phyloP scores from a whole-genome alignment of 2,329 filamentous ascomycete species.

The Colletotrichum higginsianum region DNA sequence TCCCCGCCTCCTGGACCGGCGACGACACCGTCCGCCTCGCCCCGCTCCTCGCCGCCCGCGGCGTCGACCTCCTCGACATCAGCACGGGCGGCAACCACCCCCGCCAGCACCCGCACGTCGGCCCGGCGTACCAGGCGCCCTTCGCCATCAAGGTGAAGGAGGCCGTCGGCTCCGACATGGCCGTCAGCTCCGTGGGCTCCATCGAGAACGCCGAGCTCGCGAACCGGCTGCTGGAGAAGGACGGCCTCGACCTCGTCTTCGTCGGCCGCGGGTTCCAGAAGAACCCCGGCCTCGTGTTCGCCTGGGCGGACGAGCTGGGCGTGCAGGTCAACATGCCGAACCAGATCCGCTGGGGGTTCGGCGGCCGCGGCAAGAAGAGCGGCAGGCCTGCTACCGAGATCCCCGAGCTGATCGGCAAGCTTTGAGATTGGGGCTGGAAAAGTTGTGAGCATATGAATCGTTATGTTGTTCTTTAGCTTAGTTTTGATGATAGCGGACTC shows the following conservation, averaged over 20 bases:
- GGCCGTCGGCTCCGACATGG: slow-evolving; percentile 73
- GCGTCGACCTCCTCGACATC: slow-evolving; percentile 80
- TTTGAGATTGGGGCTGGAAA: background rate
- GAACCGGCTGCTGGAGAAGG: slow-evolving; percentile 58
- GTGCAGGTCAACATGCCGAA: slow-evolving; percentile 60
- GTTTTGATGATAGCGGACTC: background rate
- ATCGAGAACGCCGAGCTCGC: slow-evolving; percentile 59
- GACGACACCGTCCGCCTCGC: slow-evolving; percentile 77
- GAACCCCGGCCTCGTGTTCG: slow-evolving; percentile 66
- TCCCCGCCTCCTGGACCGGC: slow-evolving; percentile 75
- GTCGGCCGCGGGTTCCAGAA: slow-evolving; percentile 67
- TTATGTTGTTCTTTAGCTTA: background rate
- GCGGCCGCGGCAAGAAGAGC: slow-evolving; percentile 50
- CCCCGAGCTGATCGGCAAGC: slow-evolving; percentile 7
- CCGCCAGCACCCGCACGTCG: slow-evolving; percentile 65
- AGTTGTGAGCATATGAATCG: too few relatives aligned
- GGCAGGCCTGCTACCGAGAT: background rate
- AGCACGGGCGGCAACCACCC: slow-evolving; percentile 74
- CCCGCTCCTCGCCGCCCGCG: slow-evolving; percentile 70
- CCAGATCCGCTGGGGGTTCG: slow-evolving; percentile 70
- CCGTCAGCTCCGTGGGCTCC: slow-evolving; percentile 63
- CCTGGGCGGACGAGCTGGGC: slow-evolving; percentile 65
- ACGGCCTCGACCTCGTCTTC: slow-evolving; percentile 61
- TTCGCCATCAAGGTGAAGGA: slow-evolving; percentile 78
- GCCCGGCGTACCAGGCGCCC: slow-evolving; percentile 75